These are phyloP conservation scores for Rhodofomes roseus DNA, from an alignment of 1,284 basidiomycete genomes.

Conservation along the genomic window DNA sequence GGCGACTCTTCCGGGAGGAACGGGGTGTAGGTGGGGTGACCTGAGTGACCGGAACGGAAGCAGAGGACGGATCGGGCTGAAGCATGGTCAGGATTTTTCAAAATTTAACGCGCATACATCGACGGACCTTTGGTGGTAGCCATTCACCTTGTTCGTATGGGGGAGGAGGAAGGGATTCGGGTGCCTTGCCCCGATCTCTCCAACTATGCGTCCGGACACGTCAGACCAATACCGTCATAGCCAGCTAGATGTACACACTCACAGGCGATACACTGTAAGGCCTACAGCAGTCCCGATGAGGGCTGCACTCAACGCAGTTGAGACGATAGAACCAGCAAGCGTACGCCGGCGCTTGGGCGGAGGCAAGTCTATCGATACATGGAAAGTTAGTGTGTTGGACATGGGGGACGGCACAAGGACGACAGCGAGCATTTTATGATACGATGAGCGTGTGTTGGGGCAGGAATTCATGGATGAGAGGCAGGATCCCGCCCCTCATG, in stretches of 20 bases:
- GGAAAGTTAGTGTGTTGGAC: constrained; percentile 28
- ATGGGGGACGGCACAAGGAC: constrained; percentile 25
- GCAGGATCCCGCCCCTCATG: neutral
- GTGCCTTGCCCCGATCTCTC: constrained; percentile 65
- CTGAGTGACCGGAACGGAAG: constrained; percentile 12
- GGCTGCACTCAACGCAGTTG: constrained; percentile 75
- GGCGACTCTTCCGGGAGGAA: constrained; percentile 22
- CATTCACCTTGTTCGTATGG: constrained; percentile 64
- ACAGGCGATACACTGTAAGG: constrained; percentile 79
- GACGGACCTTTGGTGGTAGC: constrained; percentile 34
- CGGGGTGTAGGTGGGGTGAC: constrained; percentile 25
- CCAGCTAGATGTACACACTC: constrained; percentile 27
- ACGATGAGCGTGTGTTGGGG: neutral
- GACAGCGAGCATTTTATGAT: constrained; percentile 15
- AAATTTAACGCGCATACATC: neutral
- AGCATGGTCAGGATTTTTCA: neutral
- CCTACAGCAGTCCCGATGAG: constrained; percentile 80
- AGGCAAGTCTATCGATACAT: constrained; percentile 52
- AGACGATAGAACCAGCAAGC: constrained; percentile 73
- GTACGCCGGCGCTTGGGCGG: constrained; percentile 59
- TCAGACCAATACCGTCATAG: constrained; percentile 5
- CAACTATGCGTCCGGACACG: constrained; percentile 35
- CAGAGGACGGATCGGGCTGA: constrained; percentile 9
- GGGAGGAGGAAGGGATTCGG: constrained; percentile 46
- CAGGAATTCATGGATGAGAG: constrained; percentile 7